Percentiles rank a stretch among this genome's conserved stretches.
Evolutionary conservation across 805 yeast genomes (phyloP).

Genomic region (Geotrichum ghanense): DNA sequence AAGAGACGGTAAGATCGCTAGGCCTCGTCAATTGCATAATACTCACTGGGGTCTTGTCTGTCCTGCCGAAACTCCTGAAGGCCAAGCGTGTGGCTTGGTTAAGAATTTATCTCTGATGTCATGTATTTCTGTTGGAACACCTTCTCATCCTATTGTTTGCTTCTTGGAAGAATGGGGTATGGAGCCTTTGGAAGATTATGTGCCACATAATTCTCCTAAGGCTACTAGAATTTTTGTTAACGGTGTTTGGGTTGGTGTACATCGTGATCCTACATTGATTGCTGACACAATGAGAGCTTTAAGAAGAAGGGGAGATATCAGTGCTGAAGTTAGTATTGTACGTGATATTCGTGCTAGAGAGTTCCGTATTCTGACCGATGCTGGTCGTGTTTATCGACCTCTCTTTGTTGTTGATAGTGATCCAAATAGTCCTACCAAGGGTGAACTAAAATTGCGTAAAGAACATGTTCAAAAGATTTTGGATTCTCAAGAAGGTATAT

Average conservation of each 20-base stretch:
- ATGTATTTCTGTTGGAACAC: constrained; percentile 94
- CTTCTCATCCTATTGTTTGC: constrained; percentile 88
- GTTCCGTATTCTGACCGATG: constrained; percentile 92
- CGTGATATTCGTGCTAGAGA: constrained; percentile 96
- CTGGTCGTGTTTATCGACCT: constrained; percentile 97
- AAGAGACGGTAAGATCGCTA: constrained; percentile 96
- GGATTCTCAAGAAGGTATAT: constrained; percentile 28
- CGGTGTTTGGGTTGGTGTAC: constrained; percentile 99
- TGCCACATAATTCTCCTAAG: constrained; percentile 82
- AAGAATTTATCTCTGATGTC: constrained; percentile 94
- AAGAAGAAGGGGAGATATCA: constrained; percentile 90
- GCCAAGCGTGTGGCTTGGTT: constrained; percentile 99
- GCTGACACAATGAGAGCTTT: constrained; percentile 83
- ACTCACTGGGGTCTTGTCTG: constrained; percentile 99
- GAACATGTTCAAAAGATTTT: constrained; percentile 68
- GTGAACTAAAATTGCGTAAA: constrained; percentile 74
- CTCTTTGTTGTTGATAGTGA: constrained; percentile 84
- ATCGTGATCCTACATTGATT: constrained; percentile 87
- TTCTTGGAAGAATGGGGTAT: constrained; percentile 98
- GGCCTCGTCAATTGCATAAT: constrained; percentile 97
- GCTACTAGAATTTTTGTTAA: constrained; percentile 92
- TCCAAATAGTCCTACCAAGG: constrained; percentile 37
- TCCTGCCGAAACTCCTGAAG: constrained; percentile 99
- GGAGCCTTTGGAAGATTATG: constrained; percentile 94
- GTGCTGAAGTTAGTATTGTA: constrained; percentile 92